Base-by-base conservation (phyloP, 1,139 yeast species). In the Debaryomyces psychrophilus region DNA sequence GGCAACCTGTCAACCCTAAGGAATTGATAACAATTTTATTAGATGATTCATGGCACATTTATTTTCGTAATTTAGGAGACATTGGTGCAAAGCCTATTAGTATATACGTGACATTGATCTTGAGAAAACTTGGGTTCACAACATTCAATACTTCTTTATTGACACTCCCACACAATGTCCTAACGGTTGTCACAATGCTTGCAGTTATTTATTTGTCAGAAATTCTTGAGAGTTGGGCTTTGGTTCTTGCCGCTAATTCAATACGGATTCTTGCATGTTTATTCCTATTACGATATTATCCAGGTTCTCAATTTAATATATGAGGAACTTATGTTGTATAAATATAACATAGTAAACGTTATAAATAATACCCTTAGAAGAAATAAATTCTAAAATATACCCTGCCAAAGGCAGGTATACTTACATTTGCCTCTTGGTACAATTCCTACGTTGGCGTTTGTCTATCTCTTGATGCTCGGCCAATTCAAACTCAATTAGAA, bases 271-370 rank as follows among this genome's bases (percentile, higher is more conserved):
- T 72, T 12, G 76, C 79, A 2, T 54, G 67, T 29, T 44, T 79
- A 40, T 71, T 71, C n/a, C 68, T 73, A 5, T 57, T 81, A 41
- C 62, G 81, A 44, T 79, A 64, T 62, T 81, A 85, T 83, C 57
- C 65, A 0, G 84, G 82, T 0, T 60, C 81, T 4, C 69, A 75
- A 56, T 61, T 62, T 3, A 55, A 71, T 36, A 61, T 68, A 9
- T 81, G 87, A 85, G 79, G 76, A 2, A 76, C 84, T 1, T 83
- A 76, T 64, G 74, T 65, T 1, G n/a, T n/a, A n/a, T n/a, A n/a
- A n/a, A n/a, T n/a, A n/a, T n/a, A n/a, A n/a, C n/a, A n/a, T n/a
- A n/a, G n/a, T n/a, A n/a, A n/a, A n/a, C n/a, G n/a, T n/a, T n/a
- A n/a, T n/a, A n/a, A n/a, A n/a, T n/a, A n/a, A n/a, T n/a, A n/a